Base-by-base conservation (phyloP, 768 basidiomycete species). In the Thelephora ganbajun region DNA sequence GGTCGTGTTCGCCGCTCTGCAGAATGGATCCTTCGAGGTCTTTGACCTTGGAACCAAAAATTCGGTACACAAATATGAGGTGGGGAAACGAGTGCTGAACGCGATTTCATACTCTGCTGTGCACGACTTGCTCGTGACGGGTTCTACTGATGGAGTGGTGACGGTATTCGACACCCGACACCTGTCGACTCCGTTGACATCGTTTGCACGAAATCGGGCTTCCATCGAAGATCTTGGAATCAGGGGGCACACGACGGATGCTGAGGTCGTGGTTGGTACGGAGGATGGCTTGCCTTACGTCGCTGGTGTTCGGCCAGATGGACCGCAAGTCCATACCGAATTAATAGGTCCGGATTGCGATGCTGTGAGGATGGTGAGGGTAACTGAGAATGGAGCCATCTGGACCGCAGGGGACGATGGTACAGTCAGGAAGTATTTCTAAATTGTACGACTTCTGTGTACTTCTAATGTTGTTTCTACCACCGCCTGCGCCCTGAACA, bases 361-460 rank as follows among this genome's bases (percentile, higher is more conserved):
- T 57, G 67, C 74, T 6, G 72, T 79, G 23, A 62, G 75, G 35
- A 59, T 62, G 39, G 61, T 79, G 6, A 57, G 63, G 33, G 65
- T 64, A 2, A 56, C 58, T 6, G 52, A 60, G 43, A 64, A 67
- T 30, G 58, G 58, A 11, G 55, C 56, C 3, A 57, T 78, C 3
- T 79, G 78, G 78, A 73, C 64, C 48, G 76, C 76, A 7, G 71
- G 74, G 39, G 78, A 83, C 53, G 81, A 83, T 62, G 78, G 76
- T 0, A 56, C 80, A 33, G 76, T 82, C 0, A 65, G 78, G 50
- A 54, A 66, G 52, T 80, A 78, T 59, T 47, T 30, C 26, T 30
- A 30, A 30, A 30, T 30, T 9, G 26, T 30, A 30, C 26, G 26
- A 30, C 9, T 9, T 30, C 5, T 9, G 26, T 30, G 26, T 30